Conservation (phyloP, 345 rosid species). For the Rhodomyrtus tomentosa region DNA sequence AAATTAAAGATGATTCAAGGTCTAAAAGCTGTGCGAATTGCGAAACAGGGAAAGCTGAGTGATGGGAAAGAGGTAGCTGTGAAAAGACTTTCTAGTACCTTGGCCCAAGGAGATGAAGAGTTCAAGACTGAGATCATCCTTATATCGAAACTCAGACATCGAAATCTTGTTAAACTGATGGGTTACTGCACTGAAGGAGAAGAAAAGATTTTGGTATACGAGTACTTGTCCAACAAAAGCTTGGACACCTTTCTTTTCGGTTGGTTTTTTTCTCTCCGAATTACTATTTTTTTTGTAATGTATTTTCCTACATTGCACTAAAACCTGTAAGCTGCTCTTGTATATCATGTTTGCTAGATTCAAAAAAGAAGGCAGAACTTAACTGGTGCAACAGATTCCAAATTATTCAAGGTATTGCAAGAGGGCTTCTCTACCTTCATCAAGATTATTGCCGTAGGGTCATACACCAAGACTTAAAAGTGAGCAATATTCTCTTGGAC, state of each 20-base stretch:
- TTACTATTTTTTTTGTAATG: background rate
- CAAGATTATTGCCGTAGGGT: conserved; percentile 21
- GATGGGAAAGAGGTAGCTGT: conserved; percentile 45
- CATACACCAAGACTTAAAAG: conserved; percentile 24
- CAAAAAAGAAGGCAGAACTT: background rate
- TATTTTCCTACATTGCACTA: background rate
- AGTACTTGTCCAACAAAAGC: conserved; percentile 6
- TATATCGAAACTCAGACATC: conserved; percentile 49
- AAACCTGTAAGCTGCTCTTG: background rate
- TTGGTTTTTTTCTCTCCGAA: background rate
- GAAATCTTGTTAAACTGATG: conserved; percentile 45
- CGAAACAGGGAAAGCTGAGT: conserved; percentile 27
- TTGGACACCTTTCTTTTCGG: conserved; percentile 5
- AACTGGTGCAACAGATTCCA: conserved; percentile 21
- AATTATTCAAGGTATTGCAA: conserved; percentile 21
- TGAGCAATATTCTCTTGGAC: conserved; percentile 20
- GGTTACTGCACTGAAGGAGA: conserved; percentile 51
- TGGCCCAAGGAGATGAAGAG: conserved; percentile 49
- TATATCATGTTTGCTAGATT: conserved; percentile 1
- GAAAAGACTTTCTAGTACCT: conserved; percentile 38
- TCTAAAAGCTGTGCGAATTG: background rate
- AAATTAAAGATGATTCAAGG: background rate
- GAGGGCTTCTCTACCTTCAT: conserved; percentile 28
- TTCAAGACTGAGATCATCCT: conserved; percentile 46
- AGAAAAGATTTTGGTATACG: conserved; percentile 49